Evolutionary conservation across 805 yeast genomes (phyloP), one percentile per base, ranked within the genome.

Genomic region (Citeromyces matritensis): DNA sequence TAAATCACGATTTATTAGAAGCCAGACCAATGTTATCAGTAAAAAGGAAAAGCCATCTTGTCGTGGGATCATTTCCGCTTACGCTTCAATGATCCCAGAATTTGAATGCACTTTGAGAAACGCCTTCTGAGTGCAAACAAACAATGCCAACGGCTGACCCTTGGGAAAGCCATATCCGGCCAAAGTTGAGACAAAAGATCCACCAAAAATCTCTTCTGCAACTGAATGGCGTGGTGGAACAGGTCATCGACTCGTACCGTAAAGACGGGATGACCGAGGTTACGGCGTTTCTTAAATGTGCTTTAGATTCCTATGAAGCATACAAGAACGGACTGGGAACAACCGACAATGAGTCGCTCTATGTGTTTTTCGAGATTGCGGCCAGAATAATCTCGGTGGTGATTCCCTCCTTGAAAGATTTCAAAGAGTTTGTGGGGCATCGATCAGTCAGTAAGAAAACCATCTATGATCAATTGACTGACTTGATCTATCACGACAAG

Each of bases 291-390:
- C 33, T 47, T 6, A 38, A 34, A 19, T 44, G 42, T 30, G 49
- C 53, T 10, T 30, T 49, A 6, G 50, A 49, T 23, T 43, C 50
- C 27, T 42, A 42, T 17, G 32, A 33, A 35, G 12, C 32, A 35
- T 15, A 32, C 37, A 3, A 35, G 32, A 23, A 26, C 32, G 14
- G 12, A 17, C 31, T 19, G 9, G 10, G 15, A 27, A 5, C 21
- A 33, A 32, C 33, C 11, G 32, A 38, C 26, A 40, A 37, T 29
- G 51, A 49, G 31, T 48, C 42, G 32, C 30, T 42, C 9, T 44
- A 34, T 21, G 41, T 49, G 9, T 49, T 47, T 26, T 49, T 45
- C 30, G 36, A 35, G 4, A 43, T 49, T 2, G 49, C 52, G 8
- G 41, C 48, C 9, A 41, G 39, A 32, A 44, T 49, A 2, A 29